Conservation (phyloP, 2,329 filamentous ascomycete species). For the Hypoxylon sp. region DNA sequence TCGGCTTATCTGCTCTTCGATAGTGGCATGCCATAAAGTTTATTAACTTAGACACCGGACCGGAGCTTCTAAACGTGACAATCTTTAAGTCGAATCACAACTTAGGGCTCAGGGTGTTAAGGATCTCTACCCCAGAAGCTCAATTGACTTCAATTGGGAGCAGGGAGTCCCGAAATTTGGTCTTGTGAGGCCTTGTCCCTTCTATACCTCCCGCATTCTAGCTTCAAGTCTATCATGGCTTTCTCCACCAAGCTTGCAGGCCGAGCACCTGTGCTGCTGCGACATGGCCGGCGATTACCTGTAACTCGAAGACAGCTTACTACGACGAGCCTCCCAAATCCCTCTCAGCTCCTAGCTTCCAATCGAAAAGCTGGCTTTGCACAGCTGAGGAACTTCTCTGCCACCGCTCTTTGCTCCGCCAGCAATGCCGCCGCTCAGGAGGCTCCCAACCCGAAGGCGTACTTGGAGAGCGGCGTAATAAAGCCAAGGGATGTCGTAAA, state of each 20-base stretch:
- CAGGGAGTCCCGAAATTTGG: constrained; percentile 44
- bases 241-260: constrained; percentile 60
- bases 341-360: constrained; percentile 51
- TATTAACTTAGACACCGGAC: constrained; percentile 29
- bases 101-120: constrained; percentile 26
- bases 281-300: constrained; percentile 64
- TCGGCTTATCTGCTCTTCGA: constrained; percentile 37
- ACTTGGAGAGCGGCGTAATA: constrained; percentile 88
- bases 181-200: constrained; percentile 44
- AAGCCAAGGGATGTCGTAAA: constrained; percentile 83
- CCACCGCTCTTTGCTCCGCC: constrained; percentile 56
- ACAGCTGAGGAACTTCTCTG: constrained; percentile 63
- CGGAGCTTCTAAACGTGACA: constrained; percentile 27
- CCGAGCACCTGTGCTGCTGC: constrained; percentile 68
- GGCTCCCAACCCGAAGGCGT: constrained; percentile 85
- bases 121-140: constrained; percentile 38
- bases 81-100: constrained; percentile 21
- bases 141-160: constrained; percentile 50
- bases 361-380: constrained; percentile 52
- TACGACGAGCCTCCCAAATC: constrained; percentile 52
- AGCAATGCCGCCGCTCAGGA: constrained; percentile 66
- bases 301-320: constrained; percentile 59
- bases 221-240: constrained; percentile 45
- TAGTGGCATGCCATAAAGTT: constrained; percentile 39
- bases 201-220: constrained; percentile 36